Conservation (phyloP, 1,284 basidiomycete genomes). For the Chiua sp. region DNA sequence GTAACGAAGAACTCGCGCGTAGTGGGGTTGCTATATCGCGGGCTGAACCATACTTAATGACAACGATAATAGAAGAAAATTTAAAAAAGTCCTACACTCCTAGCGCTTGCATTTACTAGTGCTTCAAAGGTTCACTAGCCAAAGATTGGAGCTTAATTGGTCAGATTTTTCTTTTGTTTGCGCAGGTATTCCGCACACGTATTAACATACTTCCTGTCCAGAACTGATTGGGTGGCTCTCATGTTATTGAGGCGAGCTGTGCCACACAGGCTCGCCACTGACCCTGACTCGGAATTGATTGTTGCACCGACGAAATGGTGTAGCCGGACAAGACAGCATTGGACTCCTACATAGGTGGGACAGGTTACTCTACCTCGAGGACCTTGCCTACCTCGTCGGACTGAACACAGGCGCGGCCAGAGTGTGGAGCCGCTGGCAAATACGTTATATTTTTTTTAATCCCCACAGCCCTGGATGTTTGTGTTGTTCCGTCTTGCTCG, state of each 20-base stretch:
- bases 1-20: not conserved
- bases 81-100: too few species aligned
- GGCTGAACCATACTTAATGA: not conserved
- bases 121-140: too few species aligned
- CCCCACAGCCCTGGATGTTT: not conserved
- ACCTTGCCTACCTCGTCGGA: not conserved
- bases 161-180: too few species aligned
- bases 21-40: too few species aligned
- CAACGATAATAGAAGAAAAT: not conserved
- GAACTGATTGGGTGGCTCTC: too few species aligned
- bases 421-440: not conserved
- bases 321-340: too few species aligned
- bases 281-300: not conserved
- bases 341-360: not conserved
- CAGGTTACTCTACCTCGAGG: not conserved
- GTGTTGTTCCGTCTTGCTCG: not conserved
- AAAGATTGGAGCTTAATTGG: not conserved
- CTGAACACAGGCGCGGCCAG: not conserved
- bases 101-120: too few species aligned
- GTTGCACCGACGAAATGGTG: too few species aligned
- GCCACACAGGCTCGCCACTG: not conserved
- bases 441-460: not conserved
- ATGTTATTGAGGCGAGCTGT: too few species aligned
- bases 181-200: too few species aligned
- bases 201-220: too few species aligned